phyloP scores from a whole-genome alignment of 106 monocot species.

The Platanthera guangdongensis region DNA sequence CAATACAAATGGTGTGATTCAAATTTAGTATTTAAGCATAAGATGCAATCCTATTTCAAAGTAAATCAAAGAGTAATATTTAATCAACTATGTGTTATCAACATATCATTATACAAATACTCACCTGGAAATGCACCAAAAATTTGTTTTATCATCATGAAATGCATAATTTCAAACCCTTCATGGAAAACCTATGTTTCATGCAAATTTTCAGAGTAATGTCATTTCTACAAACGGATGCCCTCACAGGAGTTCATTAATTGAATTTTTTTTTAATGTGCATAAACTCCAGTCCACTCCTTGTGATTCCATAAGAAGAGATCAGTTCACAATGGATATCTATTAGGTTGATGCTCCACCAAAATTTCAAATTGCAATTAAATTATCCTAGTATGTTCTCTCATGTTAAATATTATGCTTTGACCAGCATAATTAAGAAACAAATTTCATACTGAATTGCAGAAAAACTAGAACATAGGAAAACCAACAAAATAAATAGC shows the following conservation, averaged over 20 bases:
- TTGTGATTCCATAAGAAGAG: background rate
- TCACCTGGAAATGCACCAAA: background rate
- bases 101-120: background rate
- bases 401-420: background rate
- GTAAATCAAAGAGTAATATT: background rate
- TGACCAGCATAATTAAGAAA: background rate
- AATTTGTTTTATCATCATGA: background rate
- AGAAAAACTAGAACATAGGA: background rate
- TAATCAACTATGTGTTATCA: background rate
- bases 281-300: background rate
- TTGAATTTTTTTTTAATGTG: background rate
- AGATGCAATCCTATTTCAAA: background rate
- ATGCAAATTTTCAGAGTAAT: background rate
- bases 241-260: background rate
- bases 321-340: background rate
- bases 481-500: background rate
- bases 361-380: constrained; percentile 1
- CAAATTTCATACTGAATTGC: background rate
- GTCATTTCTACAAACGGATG: background rate
- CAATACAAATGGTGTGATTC: background rate
- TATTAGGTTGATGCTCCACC: background rate
- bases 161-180: background rate
- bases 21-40: background rate
- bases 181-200: background rate
- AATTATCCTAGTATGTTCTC: background rate